Conservation (phyloP, 768 basidiomycete species). For the Favolaschia claudopus region DNA sequence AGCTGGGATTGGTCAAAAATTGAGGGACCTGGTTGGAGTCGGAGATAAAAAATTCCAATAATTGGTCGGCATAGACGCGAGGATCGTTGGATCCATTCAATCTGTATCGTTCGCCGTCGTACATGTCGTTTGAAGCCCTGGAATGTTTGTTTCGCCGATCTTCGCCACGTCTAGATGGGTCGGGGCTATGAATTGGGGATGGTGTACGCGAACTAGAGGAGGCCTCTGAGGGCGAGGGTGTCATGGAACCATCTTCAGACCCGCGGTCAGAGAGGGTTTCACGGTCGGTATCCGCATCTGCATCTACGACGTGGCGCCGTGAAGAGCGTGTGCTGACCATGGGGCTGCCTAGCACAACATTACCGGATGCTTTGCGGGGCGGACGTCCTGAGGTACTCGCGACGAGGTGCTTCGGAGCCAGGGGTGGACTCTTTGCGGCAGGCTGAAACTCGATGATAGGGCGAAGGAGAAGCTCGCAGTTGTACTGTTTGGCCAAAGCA, state of each 20-base stretch:
- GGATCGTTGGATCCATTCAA: slow-evolving; percentile 60
- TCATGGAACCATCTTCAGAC: slow-evolving; percentile 91
- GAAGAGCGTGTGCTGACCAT: slow-evolving; percentile 67
- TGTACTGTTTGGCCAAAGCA: slow-evolving; percentile 88
- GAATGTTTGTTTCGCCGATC: slow-evolving; percentile 57
- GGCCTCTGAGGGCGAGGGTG: slow-evolving; percentile 85
- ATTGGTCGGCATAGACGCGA: slow-evolving; percentile 90
- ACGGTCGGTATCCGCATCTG: slow-evolving; percentile 66
- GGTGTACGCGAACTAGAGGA: slow-evolving; percentile 93
- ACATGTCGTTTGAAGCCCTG: slow-evolving; percentile 54
- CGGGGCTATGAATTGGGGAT: slow-evolving; percentile 79
- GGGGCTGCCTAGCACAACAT: slow-evolving; percentile 42
- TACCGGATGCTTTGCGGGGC: slow-evolving; percentile 52
- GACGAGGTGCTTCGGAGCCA: slow-evolving; percentile 95
- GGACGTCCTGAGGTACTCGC: slow-evolving; percentile 66
- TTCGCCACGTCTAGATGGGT: slow-evolving; percentile 51
- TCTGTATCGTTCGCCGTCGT: slow-evolving; percentile 50
- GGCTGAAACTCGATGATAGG: slow-evolving; percentile 96
- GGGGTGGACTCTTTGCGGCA: slow-evolving; percentile 88
- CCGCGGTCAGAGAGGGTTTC: slow-evolving; percentile 72
- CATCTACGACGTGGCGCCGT: slow-evolving; percentile 57
- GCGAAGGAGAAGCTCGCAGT: slow-evolving; percentile 84
- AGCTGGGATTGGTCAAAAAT: slow-evolving; percentile 85
- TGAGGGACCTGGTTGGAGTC: slow-evolving; percentile 92
- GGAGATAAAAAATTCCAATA: slow-evolving; percentile 98